These are phyloP conservation scores for Phaeolepiota aurea DNA, from an alignment of 768 basidiomycete genomes.

Conservation along the genomic window DNA sequence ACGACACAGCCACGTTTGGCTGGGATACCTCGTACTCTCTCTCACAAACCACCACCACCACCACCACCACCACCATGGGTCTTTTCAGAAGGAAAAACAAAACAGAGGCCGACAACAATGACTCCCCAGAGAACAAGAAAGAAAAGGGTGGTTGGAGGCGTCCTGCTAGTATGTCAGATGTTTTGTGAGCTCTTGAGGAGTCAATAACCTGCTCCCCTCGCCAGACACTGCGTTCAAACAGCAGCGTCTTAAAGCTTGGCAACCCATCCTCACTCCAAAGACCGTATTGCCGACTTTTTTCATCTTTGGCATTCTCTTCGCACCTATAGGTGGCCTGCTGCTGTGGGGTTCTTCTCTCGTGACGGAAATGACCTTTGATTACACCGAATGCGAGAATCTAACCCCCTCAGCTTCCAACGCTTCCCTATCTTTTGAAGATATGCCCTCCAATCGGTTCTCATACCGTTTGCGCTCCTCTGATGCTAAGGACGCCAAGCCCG, in stretches of 20 bases:
- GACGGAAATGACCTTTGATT: conserved; percentile 91
- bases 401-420: conserved; percentile 30
- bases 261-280: conserved; percentile 97
- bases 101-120: conserved; percentile 23
- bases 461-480: conserved; percentile 54
- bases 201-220: no score
- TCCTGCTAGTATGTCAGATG: conserved; percentile 63
- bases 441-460: conserved; percentile 61
- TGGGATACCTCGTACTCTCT: not conserved
- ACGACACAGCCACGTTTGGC: not conserved
- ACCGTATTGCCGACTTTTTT: conserved; percentile 96
- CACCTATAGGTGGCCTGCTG: conserved; percentile 90
- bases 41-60: conserved; percentile 1
- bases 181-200: no score
- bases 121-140: conserved; percentile 54
- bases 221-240: conserved; percentile 98
- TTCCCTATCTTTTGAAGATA: conserved; percentile 30
- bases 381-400: conserved; percentile 81
- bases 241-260: conserved; percentile 99
- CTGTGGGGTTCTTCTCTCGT: conserved; percentile 83
- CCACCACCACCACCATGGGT: conserved; percentile 29
- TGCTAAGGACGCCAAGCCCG: conserved; percentile 43
- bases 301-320: conserved; percentile 90
- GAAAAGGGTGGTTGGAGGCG: conserved; percentile 81
- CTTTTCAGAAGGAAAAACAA: conserved; percentile 52